A percentile compares a stretch with the other conserved stretches of the same genome.
These are phyloP conservation scores for Alternaria rosae DNA, from an alignment of 2,329 filamentous ascomycete genomes.

Conservation along the genomic window DNA sequence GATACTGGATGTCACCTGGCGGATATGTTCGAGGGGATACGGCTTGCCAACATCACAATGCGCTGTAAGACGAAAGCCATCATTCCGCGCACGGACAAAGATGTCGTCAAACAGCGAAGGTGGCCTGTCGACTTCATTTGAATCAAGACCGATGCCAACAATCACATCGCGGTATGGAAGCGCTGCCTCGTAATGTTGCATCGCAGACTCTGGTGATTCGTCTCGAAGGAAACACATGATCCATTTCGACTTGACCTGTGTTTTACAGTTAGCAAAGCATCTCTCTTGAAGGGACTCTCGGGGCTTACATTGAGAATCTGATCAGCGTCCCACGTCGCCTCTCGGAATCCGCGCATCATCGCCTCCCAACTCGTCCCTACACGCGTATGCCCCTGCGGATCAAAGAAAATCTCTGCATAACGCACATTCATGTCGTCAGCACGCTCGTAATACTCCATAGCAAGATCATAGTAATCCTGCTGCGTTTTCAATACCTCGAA, in stretches of 20 bases:
- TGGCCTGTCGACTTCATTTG: conserved; percentile 53
- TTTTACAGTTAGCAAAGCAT: not conserved
- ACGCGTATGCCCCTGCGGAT: conserved; percentile 53
- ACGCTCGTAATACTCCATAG: conserved; percentile 50
- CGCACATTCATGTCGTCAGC: conserved; percentile 50
- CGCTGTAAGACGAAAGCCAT: conserved; percentile 57
- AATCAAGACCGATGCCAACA: conserved; percentile 58
- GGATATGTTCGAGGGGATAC: conserved; percentile 56
- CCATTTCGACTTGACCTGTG: conserved; percentile 36
- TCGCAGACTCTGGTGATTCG: conserved; percentile 38
- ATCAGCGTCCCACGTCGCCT: conserved; percentile 41
- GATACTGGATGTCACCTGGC: conserved; percentile 36
- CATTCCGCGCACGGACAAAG: conserved; percentile 39
- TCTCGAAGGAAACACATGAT: conserved; percentile 57
- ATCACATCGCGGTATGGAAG: conserved; percentile 48
- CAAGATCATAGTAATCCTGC: conserved; percentile 52
- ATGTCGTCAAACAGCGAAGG: not conserved
- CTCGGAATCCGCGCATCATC: conserved; percentile 36
- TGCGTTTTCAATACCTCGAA: conserved; percentile 45
- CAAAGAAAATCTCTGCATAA: conserved; percentile 55
- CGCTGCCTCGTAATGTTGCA: conserved; percentile 47
- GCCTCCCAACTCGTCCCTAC: conserved; percentile 44
- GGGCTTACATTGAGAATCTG: conserved; percentile 3
- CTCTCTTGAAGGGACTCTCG: rapidly evolving
- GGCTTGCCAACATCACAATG: conserved; percentile 63